phyloP scores from a whole-genome alignment of 2,329 filamentous ascomycete genomes.

The Nemania sp. region DNA sequence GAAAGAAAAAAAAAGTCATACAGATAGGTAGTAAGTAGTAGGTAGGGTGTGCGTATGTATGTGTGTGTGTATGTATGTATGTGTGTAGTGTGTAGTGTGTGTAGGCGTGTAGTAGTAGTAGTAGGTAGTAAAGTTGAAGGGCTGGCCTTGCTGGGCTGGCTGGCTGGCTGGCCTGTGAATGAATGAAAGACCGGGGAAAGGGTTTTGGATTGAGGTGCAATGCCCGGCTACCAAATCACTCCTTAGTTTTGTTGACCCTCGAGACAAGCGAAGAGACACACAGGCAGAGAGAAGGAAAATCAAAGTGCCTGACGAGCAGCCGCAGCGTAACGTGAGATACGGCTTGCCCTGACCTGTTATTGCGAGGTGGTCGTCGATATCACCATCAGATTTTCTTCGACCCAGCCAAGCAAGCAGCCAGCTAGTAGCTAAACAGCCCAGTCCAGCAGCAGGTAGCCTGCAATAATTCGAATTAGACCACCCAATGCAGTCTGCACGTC shows the following conservation, averaged over 20 bases:
- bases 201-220: conserved; percentile 13
- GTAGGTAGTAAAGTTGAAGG: conserved; percentile 13
- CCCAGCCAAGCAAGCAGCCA: conserved; percentile 31
- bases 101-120: not conserved
- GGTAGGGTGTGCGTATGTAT: not conserved
- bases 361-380: conserved; percentile 39
- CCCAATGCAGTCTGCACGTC: conserved; percentile 33
- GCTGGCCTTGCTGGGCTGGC: conserved; percentile 23
- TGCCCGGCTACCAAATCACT: conserved; percentile 28
- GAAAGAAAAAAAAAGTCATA: conserved; percentile 11
- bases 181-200: conserved; percentile 30
- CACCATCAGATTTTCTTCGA: conserved; percentile 50
- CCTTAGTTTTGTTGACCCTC: conserved; percentile 18
- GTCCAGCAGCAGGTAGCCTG: conserved; percentile 9
- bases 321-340: conserved; percentile 26
- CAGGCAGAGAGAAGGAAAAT: conserved; percentile 15
- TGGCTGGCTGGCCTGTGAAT: conserved; percentile 1
- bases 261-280: conserved; percentile 32
- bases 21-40: conserved; percentile 3
- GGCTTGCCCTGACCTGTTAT: conserved; percentile 29
- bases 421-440: conserved; percentile 31
- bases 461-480: conserved; percentile 38
- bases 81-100: not conserved
- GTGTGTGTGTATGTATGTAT: no score
- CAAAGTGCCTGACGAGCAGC: conserved; percentile 21